phyloP scores from a whole-genome alignment of 768 basidiomycete genomes.

The Lentinula boryana region DNA sequence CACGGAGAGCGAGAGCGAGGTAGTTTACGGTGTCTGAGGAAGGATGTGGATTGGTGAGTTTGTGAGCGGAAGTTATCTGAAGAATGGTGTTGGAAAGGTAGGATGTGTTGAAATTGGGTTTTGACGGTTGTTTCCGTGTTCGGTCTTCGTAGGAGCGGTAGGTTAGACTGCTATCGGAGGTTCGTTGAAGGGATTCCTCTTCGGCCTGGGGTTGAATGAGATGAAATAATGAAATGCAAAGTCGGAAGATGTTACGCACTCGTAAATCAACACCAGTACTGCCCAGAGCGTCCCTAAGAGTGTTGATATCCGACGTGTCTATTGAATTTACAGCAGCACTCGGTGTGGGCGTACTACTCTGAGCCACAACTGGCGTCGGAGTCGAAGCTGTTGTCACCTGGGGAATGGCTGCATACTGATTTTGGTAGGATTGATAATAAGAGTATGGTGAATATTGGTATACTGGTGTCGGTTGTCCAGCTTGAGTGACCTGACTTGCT shows the following conservation, averaged over 20 bases:
- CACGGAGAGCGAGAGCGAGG: slow-evolving; percentile 71
- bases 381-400: neutral
- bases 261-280: slow-evolving; percentile 85
- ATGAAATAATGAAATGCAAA: neutral
- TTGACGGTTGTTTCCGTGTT: slow-evolving; percentile 65
- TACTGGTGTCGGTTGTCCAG: slow-evolving; percentile 28
- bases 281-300: slow-evolving; percentile 78
- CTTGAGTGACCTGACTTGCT: slow-evolving; percentile 16
- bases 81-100: slow-evolving; percentile 66
- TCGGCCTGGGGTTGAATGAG: slow-evolving; percentile 54
- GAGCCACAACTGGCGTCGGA: slow-evolving; percentile 19
- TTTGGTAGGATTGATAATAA: slow-evolving; percentile 35
- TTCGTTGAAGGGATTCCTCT: slow-evolving; percentile 73
- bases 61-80: slow-evolving; percentile 59
- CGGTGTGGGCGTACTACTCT: slow-evolving; percentile 13
- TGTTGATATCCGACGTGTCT: slow-evolving; percentile 50
- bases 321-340: slow-evolving; percentile 12
- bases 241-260: slow-evolving; percentile 29
- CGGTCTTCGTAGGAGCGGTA: slow-evolving; percentile 75
- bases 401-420: neutral
- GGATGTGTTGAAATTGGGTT: slow-evolving; percentile 63
- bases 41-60: slow-evolving; percentile 42
- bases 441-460: slow-evolving; percentile 25
- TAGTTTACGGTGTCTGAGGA: slow-evolving; percentile 74
- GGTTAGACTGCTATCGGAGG: slow-evolving; percentile 52